Base-by-base conservation (phyloP, 225 moss, liverwort and hornwort genomes). In the Pleurozium schreberi region DNA sequence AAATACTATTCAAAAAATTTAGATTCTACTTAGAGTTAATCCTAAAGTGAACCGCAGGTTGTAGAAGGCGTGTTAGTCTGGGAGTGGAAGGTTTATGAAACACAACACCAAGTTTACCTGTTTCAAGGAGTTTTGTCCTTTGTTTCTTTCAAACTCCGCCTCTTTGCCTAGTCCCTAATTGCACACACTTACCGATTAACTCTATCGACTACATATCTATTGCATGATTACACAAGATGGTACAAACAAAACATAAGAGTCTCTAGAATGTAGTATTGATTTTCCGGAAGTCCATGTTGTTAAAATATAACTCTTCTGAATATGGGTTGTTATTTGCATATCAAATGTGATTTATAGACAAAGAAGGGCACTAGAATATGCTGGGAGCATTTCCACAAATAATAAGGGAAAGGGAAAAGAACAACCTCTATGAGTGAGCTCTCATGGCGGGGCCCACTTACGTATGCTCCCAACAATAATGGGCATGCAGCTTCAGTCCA, bases 341-440 rank as follows among this genome's bases (percentile, higher is more conserved):
- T 22, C 3, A 11, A n/a, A 59, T 61, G 71, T 36, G 47, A n/a
- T 36, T 43, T 40, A 43, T 50, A 53, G 62, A 73, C 33, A 45
- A 6, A 47, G 79, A 65, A 26, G 1, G 47, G 12, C 10, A 34
- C n/a, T 73, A 74, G 91, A 66, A 87, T 89, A 73, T 91, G 15
- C 89, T 84, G 52, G 40, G 62, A 61, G 82, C 38, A 61, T 38
- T 82, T 61, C 15, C 53, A 21, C 75, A 88, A 61, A 86, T 76
- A 38, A 86, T 88, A 14, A 60, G 85, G 11, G 82, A 61, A 82
- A 82, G 66, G 43, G 16, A n/a, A 50, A 81, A 60, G 81, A 53
- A 33, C 76, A 63, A 49, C 8, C 90, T 88, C 82, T 49, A 82
- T 90, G 57, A 90, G 88, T 92, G 92, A 85, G 75, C 15, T 64